A percentile compares a stretch with the other conserved stretches of the same genome.
These are phyloP conservation scores for Kockovaella imperatae DNA, from an alignment of 768 basidiomycete species.

Conservation along the genomic window DNA sequence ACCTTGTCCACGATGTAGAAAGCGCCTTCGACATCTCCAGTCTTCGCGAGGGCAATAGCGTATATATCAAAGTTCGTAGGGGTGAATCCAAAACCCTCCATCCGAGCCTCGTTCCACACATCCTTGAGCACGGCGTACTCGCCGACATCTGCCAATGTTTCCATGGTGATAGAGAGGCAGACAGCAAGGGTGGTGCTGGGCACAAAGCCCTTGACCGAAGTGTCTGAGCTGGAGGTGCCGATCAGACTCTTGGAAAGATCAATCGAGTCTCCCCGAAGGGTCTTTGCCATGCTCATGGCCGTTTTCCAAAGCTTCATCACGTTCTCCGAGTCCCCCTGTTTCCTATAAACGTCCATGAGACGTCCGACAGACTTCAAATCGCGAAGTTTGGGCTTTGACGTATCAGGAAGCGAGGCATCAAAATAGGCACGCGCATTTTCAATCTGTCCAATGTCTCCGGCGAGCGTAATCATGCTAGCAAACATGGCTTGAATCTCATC, in stretches of 20 bases:
- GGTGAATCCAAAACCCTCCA: constrained; percentile 67
- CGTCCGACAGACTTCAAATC: constrained; percentile 56
- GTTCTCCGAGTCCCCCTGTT: constrained; percentile 52
- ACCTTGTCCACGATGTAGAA: constrained; percentile 75
- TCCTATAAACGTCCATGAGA: constrained; percentile 66
- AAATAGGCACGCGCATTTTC: constrained; percentile 25
- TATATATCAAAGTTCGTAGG: constrained; percentile 89
- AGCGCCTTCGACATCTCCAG: constrained; percentile 71
- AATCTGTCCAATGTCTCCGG: constrained; percentile 9
- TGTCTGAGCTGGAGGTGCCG: neutral
- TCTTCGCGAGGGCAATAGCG: constrained; percentile 63
- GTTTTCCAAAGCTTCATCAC: constrained; percentile 59
- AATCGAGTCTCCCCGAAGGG: neutral
- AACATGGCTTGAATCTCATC: constrained; percentile 10
- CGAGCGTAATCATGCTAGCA: constrained; percentile 18
- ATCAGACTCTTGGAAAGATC: neutral
- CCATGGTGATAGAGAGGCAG: constrained; percentile 74
- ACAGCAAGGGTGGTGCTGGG: constrained; percentile 56
- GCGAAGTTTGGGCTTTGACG: constrained; percentile 53
- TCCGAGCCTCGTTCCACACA: constrained; percentile 60
- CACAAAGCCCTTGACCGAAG: neutral
- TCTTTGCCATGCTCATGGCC: constrained; percentile 56
- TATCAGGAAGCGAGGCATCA: constrained; percentile 42
- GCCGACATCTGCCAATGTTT: constrained; percentile 60
- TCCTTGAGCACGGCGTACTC: constrained; percentile 56